phyloP scores from a whole-genome alignment of 2,329 filamentous ascomycete genomes.

The Talaromyces verruculosus region DNA sequence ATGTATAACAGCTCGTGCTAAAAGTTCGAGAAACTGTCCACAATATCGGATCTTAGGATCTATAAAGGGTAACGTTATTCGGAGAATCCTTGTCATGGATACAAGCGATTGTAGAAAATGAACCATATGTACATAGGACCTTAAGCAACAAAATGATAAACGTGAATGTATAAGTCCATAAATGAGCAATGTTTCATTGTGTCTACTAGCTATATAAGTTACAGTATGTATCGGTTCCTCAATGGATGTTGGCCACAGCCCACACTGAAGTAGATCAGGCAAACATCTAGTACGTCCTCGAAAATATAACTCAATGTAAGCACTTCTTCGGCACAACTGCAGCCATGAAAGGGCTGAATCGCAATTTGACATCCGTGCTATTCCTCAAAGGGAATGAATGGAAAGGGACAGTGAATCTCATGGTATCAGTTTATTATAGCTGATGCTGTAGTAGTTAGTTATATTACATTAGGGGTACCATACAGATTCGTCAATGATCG shows the following conservation, averaged over 20 bases:
- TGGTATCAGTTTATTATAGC: conserved; percentile 24
- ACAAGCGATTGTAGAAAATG: no score
- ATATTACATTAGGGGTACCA: conserved; percentile 32
- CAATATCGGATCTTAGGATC: no score
- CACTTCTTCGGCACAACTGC: conserved; percentile 99
- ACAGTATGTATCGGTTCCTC: conserved; percentile 43
- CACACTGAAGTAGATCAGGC: conserved; percentile 32
- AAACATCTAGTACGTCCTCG: conserved; percentile 48
- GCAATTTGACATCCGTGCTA: conserved; percentile 99
- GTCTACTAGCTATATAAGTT: background rate
- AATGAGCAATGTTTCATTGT: background rate
- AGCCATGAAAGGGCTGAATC: conserved; percentile 79
- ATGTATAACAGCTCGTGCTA: background rate
- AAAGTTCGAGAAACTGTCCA: background rate
- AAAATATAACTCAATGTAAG: conserved; percentile 64
- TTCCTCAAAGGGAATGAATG: background rate
- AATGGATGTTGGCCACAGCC: conserved; percentile 46
- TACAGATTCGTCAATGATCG: conserved; percentile 28
- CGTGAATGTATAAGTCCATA: background rate
- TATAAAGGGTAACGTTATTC: no score
- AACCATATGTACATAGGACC: background rate
- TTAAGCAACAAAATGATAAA: background rate
- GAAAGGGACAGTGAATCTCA: background rate
- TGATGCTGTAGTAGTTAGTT: conserved; percentile 25
- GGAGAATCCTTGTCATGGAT: no score